A percentile compares a stretch with the other conserved stretches of the same genome.
These are phyloP conservation scores for Escallonia rubra DNA, from an alignment of 129 eudicot species.

Conservation along the genomic window DNA sequence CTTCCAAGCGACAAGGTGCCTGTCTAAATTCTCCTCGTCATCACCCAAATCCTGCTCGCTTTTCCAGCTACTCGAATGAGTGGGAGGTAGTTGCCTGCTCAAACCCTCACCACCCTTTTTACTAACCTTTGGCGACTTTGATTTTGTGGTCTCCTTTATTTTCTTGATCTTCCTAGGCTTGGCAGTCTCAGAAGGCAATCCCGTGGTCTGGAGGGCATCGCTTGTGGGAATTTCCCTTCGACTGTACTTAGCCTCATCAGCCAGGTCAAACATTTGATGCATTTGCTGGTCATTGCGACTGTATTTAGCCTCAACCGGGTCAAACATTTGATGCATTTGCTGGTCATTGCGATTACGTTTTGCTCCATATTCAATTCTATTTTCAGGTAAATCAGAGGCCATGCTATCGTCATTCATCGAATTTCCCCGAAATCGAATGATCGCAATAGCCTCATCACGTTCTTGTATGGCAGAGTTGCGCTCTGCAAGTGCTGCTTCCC, in stretches of 20 bases:
- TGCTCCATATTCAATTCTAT: slow-evolving; percentile 15
- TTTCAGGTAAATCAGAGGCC: slow-evolving; percentile 27
- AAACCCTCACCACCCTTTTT: slow-evolving; percentile 31
- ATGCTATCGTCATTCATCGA: slow-evolving; percentile 32
- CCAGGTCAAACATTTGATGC: slow-evolving; percentile 37
- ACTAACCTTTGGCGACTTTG: slow-evolving; percentile 27
- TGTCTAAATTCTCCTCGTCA: slow-evolving; percentile 31
- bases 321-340: slow-evolving; percentile 39
- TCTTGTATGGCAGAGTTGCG: slow-evolving; percentile 64
- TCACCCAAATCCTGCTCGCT: slow-evolving; percentile 21
- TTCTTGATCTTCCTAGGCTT: slow-evolving; percentile 45
- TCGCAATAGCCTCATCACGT: slow-evolving; percentile 54
- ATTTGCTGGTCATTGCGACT: slow-evolving; percentile 28
- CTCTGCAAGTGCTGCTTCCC: slow-evolving; percentile 68
- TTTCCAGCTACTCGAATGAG: slow-evolving; percentile 17
- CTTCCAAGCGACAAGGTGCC: slow-evolving; percentile 43
- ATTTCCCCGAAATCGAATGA: slow-evolving; percentile 36
- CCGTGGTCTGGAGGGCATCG: slow-evolving; percentile 10
- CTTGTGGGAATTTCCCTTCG: slow-evolving; percentile 19
- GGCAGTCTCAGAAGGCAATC: slow-evolving; percentile 17
- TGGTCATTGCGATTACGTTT: slow-evolving; percentile 29
- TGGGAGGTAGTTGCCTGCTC: slow-evolving; percentile 1
- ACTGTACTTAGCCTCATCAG: slow-evolving; percentile 25
- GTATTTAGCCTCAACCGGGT: slow-evolving; percentile 27
- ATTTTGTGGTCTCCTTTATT: slow-evolving; percentile 16